Evolutionary conservation across 305 asterid genomes (phyloP).

Genomic region (Ruellia speciosa): DNA sequence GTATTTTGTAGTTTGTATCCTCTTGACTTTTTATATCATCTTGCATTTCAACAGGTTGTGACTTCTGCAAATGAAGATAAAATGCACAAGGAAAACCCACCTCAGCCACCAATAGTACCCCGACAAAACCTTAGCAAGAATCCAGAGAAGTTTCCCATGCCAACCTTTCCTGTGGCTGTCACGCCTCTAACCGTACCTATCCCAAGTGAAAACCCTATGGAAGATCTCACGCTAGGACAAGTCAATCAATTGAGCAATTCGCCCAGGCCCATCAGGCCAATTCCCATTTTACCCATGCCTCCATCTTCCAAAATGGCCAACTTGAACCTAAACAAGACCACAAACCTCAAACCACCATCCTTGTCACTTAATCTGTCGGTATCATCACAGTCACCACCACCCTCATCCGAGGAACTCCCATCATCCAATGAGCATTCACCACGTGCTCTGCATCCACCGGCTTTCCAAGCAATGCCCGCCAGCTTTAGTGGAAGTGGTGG

Average conservation of each 20-base stretch:
- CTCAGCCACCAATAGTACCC: constrained; percentile 27
- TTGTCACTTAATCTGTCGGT: constrained; percentile 51
- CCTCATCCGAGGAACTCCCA: constrained; percentile 22
- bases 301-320: constrained; percentile 71
- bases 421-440: constrained; percentile 34
- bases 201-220: constrained; percentile 26
- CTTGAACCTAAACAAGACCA: constrained; percentile 46
- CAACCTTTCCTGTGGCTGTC: constrained; percentile 32
- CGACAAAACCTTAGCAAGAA: constrained; percentile 31
- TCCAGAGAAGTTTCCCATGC: constrained; percentile 31
- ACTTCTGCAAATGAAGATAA: constrained; percentile 40
- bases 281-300: constrained; percentile 59
- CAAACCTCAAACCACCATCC: constrained; percentile 30
- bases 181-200: constrained; percentile 21
- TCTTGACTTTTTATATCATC: neutral
- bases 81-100: constrained; percentile 31
- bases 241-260: constrained; percentile 43
- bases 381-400: constrained; percentile 30
- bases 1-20: constrained; percentile 3
- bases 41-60: constrained; percentile 35
- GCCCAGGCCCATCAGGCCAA: constrained; percentile 45
- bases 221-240: constrained; percentile 29
- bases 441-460: constrained; percentile 34
- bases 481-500: constrained; percentile 68
- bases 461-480: constrained; percentile 54